These are phyloP conservation scores for Podila epigama DNA, from an alignment of 192 early-diverging fungal genomes.

Conservation along the genomic window DNA sequence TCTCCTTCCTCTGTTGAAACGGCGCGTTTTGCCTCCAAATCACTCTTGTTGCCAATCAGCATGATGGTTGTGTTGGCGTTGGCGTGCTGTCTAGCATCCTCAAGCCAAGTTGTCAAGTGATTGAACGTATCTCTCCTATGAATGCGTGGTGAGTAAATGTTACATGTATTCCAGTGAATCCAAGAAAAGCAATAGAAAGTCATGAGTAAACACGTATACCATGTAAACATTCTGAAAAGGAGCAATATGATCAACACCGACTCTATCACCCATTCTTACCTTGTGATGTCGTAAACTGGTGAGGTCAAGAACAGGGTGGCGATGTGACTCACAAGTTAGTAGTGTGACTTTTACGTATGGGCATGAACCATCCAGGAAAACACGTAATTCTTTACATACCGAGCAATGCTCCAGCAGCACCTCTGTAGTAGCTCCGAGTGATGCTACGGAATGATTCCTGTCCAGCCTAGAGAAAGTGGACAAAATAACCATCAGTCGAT, in stretches of 20 bases:
- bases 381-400: conserved; percentile 43
- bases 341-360: conserved; percentile 3
- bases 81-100: conserved; percentile 85
- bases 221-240: no score
- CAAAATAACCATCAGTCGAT: conserved; percentile 44
- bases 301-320: neutral
- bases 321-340: conserved; percentile 13
- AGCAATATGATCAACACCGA: neutral
- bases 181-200: no score
- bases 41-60: conserved; percentile 93
- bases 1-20: conserved; percentile 89
- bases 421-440: conserved; percentile 85
- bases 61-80: conserved; percentile 90
- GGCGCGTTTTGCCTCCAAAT: conserved; percentile 80
- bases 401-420: conserved; percentile 78
- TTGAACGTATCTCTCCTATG: conserved; percentile 52
- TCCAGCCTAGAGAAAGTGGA: conserved; percentile 59
- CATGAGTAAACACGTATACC: no score
- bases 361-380: neutral
- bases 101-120: conserved; percentile 54
- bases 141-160: no score
- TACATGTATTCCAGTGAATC: no score
- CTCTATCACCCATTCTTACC: conserved; percentile 41
- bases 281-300: conserved; percentile 83
- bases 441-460: conserved; percentile 89